Evolutionary conservation across 169 alveolate species (phyloP), one percentile per base, ranked within the genome.

Genomic region (Eimeria maxima): DNA sequence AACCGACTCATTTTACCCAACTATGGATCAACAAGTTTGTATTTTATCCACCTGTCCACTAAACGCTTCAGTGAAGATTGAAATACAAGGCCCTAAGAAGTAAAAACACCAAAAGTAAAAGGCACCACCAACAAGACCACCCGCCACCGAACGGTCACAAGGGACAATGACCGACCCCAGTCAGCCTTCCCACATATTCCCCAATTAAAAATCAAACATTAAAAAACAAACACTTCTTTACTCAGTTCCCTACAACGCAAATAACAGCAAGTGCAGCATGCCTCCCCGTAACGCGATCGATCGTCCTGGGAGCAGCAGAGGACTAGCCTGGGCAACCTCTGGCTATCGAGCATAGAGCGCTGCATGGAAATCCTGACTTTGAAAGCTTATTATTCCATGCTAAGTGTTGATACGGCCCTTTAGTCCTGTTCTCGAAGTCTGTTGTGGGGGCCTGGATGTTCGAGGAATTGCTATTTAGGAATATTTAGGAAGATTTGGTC

Each of bases 121-220:
- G 86, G 3, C 11, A 74, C 63, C 38, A 18, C 42, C 22, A 3
- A 20, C 63, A 1, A 42, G 86, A 74, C 60, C 86, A 45, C 86
- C 60, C 86, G 86, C 38, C 86, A 18, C 20, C 4, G 63, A 74
- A 45, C 86, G 86, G 86, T 74, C 86, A 74, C 86, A 20, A 10
- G 38, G 42, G 22, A 47, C 29, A 47, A 69, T 69, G 47, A 47
- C 78, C 78, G 44, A 29, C 47, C 4, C 11, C 8, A 69, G 47
- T 10, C 44, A 47, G 78, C 47, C 22, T 29, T 4, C 78, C 78
- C 27, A 29, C 44, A 69, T 69, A 69, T 29, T 69, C 20, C 44
- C 47, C 78, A 8, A 69, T 29, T 29, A 69, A 69, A 60, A 69
- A 29, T 29, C 47, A 69, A 69, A 69, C 22, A 69, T 11, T 13